These are phyloP conservation scores for Miamiensis avidus DNA, from an alignment of 169 alveolate species.

Conservation along the genomic window DNA sequence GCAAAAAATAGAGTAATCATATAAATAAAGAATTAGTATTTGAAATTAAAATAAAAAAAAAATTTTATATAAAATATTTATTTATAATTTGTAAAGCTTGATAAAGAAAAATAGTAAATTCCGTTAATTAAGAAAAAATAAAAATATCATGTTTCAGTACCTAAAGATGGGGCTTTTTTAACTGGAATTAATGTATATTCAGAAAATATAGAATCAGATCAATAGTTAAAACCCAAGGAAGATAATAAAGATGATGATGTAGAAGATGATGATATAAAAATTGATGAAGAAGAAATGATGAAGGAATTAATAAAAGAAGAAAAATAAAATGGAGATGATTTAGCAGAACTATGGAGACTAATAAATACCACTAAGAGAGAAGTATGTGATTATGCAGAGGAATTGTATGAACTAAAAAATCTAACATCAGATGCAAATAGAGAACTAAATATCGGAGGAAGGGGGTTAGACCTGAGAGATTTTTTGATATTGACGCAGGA, in stretches of 20 bases:
- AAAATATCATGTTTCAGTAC: neutral
- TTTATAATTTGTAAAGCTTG: neutral
- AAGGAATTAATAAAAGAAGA: neutral
- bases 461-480: neutral
- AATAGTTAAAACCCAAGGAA: too few species aligned
- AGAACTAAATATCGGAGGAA: too few species aligned
- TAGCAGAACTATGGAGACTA: neutral
- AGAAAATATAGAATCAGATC: neutral
- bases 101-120: neutral
- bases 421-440: neutral
- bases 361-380: neutral
- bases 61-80: too few species aligned
- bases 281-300: neutral
- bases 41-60: too few species aligned
- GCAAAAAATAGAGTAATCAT: neutral
- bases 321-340: neutral
- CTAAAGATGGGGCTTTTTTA: neutral
- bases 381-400: neutral
- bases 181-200: neutral
- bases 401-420: too few species aligned
- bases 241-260: neutral
- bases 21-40: too few species aligned
- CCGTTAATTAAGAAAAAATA: neutral
- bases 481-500: neutral
- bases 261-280: neutral